phyloP scores from a whole-genome alignment of 148 eudicot species.

The Camellia japonica region DNA sequence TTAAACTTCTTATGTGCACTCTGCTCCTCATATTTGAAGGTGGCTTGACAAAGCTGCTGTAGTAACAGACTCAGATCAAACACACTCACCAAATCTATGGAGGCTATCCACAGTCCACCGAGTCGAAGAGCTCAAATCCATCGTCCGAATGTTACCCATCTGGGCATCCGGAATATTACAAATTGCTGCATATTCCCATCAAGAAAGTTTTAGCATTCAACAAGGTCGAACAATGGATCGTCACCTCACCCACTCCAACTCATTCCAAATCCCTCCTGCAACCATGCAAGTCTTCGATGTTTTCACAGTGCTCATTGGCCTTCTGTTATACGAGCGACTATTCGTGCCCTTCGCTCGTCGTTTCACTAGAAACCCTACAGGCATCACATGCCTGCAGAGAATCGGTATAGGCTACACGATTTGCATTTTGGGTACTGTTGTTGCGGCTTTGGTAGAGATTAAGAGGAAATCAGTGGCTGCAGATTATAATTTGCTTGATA shows the following conservation, averaged over 20 bases:
- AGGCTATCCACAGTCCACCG: conserved; percentile 22
- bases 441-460: conserved; percentile 42
- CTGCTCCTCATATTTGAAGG: conserved; percentile 30
- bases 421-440: conserved; percentile 39
- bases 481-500: conserved; percentile 32
- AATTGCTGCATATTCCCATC: too few species aligned
- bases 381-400: conserved; percentile 5
- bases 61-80: conserved; percentile 30
- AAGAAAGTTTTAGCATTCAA: too few species aligned
- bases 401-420: conserved; percentile 47
- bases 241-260: too few species aligned
- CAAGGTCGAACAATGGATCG: too few species aligned
- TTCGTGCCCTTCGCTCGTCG: conserved; percentile 47
- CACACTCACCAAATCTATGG: conserved; percentile 46
- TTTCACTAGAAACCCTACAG: conserved; percentile 13
- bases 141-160: too few species aligned
- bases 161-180: too few species aligned
- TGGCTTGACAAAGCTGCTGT: conserved; percentile 47
- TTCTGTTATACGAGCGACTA: conserved; percentile 40
- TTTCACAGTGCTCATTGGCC: conserved; percentile 27
- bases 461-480: conserved; percentile 45
- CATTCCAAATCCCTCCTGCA: too few species aligned
- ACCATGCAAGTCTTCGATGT: conserved; percentile 33
- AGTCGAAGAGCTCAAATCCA: too few species aligned
- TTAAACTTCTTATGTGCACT: background rate